phyloP scores from a whole-genome alignment of 1,139 yeast genomes.

The Blastobotrys raffinosifermentans region DNA sequence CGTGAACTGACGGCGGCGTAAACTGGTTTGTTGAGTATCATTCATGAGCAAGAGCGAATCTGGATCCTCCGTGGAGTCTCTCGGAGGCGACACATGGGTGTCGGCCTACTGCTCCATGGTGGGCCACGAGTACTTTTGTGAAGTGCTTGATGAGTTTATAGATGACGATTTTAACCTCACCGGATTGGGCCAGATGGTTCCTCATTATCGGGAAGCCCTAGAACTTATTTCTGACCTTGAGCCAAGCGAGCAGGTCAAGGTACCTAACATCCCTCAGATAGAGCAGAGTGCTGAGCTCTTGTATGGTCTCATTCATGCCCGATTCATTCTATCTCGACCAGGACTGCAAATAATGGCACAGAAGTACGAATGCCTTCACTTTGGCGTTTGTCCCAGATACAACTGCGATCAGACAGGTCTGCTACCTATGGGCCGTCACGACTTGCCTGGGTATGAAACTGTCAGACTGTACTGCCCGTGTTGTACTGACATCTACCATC shows the following conservation, averaged over 20 bases:
- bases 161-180: constrained; percentile 96
- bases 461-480: constrained; percentile 92
- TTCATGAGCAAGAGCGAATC: constrained; percentile 5
- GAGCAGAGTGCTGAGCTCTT: constrained; percentile 88
- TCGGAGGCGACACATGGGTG: constrained; percentile 60
- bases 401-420: constrained; percentile 89
- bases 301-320: constrained; percentile 90
- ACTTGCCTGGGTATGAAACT: constrained; percentile 85
- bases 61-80: constrained; percentile 20
- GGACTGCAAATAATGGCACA: constrained; percentile 96
- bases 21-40: too few relatives aligned
- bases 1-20: too few relatives aligned
- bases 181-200: constrained; percentile 78
- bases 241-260: constrained; percentile 51
- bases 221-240: constrained; percentile 87
- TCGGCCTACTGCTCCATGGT: constrained; percentile 79
- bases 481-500: constrained; percentile 85
- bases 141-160: constrained; percentile 86
- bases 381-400: constrained; percentile 89
- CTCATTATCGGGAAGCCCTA: constrained; percentile 86
- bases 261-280: constrained; percentile 66
- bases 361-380: constrained; percentile 81
- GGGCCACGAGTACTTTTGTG: constrained; percentile 91
- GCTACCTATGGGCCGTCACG: constrained; percentile 88
- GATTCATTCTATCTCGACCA: constrained; percentile 81